Conservation (phyloP, 768 basidiomycete species). For the Tylopilus felleus region DNA sequence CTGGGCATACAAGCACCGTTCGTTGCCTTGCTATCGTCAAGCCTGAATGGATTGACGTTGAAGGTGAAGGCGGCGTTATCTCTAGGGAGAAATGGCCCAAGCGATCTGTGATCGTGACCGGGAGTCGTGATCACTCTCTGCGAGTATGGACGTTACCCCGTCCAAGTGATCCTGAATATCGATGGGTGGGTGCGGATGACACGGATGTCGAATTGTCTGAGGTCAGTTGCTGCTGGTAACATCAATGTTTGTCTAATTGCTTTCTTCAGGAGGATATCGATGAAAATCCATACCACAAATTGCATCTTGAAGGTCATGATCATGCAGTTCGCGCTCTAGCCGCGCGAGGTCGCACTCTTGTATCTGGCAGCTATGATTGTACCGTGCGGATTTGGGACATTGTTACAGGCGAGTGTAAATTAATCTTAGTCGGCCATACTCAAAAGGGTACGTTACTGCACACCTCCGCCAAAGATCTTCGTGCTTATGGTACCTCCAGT, state of each 20-base stretch:
- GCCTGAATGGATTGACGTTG: conserved; percentile 80
- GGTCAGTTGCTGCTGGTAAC: conserved; percentile 24
- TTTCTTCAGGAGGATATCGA: conserved; percentile 55
- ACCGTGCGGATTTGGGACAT: conserved; percentile 96
- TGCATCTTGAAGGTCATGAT: conserved; percentile 84
- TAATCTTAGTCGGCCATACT: conserved; percentile 81
- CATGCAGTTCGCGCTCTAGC: conserved; percentile 92
- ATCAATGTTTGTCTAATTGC: conserved; percentile 3
- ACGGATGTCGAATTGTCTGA: conserved; percentile 57
- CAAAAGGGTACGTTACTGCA: conserved; percentile 68
- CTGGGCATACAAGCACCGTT: conserved; percentile 95
- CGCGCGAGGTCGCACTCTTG: conserved; percentile 82
- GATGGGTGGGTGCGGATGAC: conserved; percentile 60
- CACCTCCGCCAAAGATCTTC: not conserved
- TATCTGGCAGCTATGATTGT: conserved; percentile 95
- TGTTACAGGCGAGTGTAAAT: conserved; percentile 74
- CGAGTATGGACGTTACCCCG: conserved; percentile 66
- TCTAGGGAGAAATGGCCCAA: conserved; percentile 72
- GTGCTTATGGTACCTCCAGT: conserved; percentile 45
- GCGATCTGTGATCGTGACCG: conserved; percentile 68
- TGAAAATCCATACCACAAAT: conserved; percentile 86
- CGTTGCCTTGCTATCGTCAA: conserved; percentile 95
- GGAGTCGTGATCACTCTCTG: conserved; percentile 64
- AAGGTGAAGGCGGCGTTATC: conserved; percentile 57
- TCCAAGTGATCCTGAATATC: conserved; percentile 74